These are phyloP conservation scores for Pseudisothecium myosuroides DNA, from an alignment of 225 moss, liverwort and hornwort genomes.

Conservation along the genomic window DNA sequence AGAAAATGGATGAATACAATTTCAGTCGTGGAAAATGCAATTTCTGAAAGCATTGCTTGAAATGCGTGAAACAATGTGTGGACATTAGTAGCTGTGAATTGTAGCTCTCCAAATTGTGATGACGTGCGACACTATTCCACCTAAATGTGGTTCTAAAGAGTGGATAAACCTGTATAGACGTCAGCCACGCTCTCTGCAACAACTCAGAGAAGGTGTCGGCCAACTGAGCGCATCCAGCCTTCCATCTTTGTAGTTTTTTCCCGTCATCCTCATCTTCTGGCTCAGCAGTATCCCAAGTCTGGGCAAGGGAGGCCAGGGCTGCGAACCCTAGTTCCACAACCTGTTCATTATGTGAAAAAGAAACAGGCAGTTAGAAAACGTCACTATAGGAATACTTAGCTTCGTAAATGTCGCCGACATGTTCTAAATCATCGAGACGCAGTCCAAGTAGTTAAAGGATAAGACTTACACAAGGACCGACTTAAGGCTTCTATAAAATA, in stretches of 20 bases:
- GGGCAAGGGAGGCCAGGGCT: constrained; percentile 76
- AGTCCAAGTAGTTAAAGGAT: not conserved
- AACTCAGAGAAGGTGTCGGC: constrained; percentile 62
- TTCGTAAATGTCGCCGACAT: not conserved
- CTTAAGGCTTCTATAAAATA: not conserved
- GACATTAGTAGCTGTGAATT: not conserved
- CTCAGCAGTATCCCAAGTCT: constrained; percentile 84
- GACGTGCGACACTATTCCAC: not conserved
- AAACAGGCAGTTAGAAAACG: not conserved
- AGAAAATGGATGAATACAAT: not conserved
- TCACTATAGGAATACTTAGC: not conserved
- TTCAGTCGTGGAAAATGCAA: not conserved
- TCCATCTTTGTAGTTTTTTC: constrained; percentile 59
- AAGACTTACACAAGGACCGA: not conserved
- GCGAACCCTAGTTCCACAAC: constrained; percentile 89
- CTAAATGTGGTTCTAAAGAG: not conserved
- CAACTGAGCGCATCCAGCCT: constrained; percentile 54
- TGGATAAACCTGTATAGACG: constrained; percentile 37
- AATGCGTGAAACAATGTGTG: not conserved
- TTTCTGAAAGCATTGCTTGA: not conserved
- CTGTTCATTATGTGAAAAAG: constrained; percentile 17
- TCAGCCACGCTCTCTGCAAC: constrained; percentile 80
- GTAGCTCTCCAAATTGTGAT: not conserved
- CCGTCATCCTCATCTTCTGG: constrained; percentile 74
- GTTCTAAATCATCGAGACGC: not conserved